A percentile compares a stretch with the other conserved stretches of the same genome.
phyloP scores from a whole-genome alignment of 208 protist species.

The Trypanosoma theileri region DNA sequence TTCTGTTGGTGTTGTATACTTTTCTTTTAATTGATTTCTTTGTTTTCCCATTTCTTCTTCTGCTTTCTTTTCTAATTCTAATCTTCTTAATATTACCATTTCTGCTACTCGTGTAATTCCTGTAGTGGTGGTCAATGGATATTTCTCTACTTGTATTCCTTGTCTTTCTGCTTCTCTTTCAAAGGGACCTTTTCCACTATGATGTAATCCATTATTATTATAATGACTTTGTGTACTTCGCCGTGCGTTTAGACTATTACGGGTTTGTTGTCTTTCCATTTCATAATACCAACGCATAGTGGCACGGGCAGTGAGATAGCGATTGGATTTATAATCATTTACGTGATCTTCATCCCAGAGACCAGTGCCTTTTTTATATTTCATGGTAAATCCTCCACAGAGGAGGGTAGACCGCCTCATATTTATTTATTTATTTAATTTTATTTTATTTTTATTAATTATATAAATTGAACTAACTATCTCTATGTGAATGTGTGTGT shows the following conservation, averaged over 20 bases:
- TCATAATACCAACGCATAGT: slow-evolving; percentile 87
- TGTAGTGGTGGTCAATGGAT: slow-evolving; percentile 81
- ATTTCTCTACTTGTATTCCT: slow-evolving; percentile 81
- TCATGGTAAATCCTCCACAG: slow-evolving; percentile 83
- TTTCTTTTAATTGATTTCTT: slow-evolving; percentile 27
- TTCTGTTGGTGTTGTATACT: slow-evolving; percentile 44
- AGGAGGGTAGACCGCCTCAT: slow-evolving; percentile 40
- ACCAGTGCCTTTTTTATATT: slow-evolving; percentile 82
- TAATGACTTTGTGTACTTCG: slow-evolving; percentile 74
- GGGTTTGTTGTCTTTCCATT: slow-evolving; percentile 80
- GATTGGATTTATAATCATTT: slow-evolving; percentile 84
- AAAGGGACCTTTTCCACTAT: slow-evolving; percentile 83
- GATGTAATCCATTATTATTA: slow-evolving; percentile 87
- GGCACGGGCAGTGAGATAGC: slow-evolving; percentile 72
- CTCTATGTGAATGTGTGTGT: no score
- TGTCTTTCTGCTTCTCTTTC: slow-evolving; percentile 84
- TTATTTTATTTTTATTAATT: no score
- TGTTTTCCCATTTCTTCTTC: slow-evolving; percentile 46
- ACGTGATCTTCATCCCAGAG: slow-evolving; percentile 90
- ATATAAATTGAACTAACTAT: no score
- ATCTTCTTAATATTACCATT: slow-evolving; percentile 77
- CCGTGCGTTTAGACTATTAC: slow-evolving; percentile 61
- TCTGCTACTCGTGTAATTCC: slow-evolving; percentile 79
- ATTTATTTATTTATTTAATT: no score
- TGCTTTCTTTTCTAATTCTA: slow-evolving; percentile 70